These are phyloP conservation scores for Forsythia viridissima DNA, from an alignment of 257 asterid genomes.

Conservation along the genomic window DNA sequence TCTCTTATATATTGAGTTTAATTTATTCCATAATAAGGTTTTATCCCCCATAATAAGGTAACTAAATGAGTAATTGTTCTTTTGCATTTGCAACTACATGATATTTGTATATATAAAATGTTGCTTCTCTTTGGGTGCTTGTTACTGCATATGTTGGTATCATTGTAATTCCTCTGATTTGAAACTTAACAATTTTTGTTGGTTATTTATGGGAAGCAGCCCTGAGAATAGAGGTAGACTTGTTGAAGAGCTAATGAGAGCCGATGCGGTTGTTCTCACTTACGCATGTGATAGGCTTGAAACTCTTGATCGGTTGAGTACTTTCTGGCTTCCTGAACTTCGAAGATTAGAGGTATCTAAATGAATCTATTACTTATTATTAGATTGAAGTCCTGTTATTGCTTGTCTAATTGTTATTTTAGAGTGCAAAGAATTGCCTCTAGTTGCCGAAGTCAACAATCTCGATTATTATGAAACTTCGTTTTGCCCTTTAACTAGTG, in stretches of 20 bases:
- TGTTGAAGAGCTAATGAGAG: slow-evolving; percentile 73
- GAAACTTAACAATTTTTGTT: not conserved
- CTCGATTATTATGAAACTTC: not conserved
- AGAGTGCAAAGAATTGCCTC: slow-evolving; percentile 1
- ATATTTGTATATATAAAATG: not conserved
- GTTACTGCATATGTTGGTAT: not conserved
- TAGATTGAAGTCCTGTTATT: slow-evolving; percentile 14
- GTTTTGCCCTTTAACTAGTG: not conserved
- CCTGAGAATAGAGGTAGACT: slow-evolving; percentile 68
- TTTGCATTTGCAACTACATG: not conserved
- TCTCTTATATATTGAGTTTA: not conserved
- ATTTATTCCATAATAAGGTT: not conserved
- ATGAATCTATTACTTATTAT: slow-evolving; percentile 9
- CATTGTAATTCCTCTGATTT: slow-evolving; percentile 6
- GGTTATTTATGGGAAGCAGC: slow-evolving; percentile 43
- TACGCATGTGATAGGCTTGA: slow-evolving; percentile 89
- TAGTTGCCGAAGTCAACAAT: not conserved
- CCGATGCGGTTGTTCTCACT: slow-evolving; percentile 90
- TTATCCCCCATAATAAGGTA: not conserved
- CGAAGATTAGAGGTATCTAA: slow-evolving; percentile 74
- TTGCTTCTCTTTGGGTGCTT: not conserved
- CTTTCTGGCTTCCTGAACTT: slow-evolving; percentile 97
- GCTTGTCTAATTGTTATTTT: slow-evolving; percentile 6
- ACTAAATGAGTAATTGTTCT: not conserved
- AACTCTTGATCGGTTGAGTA: slow-evolving; percentile 88